Conservation (phyloP, 1,139 yeast genomes). For the Candida albicans region DNA sequence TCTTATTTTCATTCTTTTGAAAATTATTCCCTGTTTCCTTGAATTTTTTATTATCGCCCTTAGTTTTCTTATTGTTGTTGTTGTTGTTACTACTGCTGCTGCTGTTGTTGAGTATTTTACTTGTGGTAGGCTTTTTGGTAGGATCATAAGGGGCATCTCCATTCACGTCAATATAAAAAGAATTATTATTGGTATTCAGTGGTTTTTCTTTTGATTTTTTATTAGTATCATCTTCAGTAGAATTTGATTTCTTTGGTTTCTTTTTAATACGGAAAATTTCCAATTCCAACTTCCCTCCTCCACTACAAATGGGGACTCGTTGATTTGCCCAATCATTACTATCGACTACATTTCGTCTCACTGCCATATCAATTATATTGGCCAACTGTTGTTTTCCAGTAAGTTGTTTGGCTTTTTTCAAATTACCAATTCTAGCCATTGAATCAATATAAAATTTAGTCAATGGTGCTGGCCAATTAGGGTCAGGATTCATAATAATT, state of each 20-base stretch:
- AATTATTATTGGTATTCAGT: too few species aligned
- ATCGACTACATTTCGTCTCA: constrained; percentile 45
- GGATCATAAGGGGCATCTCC: too few species aligned
- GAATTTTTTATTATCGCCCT: background rate
- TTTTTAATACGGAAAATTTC: constrained; percentile 2
- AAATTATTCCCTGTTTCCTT: background rate
- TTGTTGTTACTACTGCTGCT: background rate
- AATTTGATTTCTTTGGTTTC: background rate
- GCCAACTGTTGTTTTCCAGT: constrained; percentile 32
- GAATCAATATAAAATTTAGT: background rate
- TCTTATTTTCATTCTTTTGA: background rate
- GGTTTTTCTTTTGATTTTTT: too few species aligned
- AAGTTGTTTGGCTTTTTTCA: constrained; percentile 18
- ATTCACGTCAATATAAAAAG: too few species aligned
- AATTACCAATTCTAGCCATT: background rate
- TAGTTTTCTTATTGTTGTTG: background rate
- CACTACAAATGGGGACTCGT: constrained; percentile 52
- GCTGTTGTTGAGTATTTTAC: background rate
- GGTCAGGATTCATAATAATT: background rate
- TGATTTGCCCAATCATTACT: constrained; percentile 62
- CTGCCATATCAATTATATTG: constrained; percentile 41
- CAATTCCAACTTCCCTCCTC: constrained; percentile 11
- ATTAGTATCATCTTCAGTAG: background rate
- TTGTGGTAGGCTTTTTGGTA: background rate
- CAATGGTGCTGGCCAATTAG: background rate